A percentile compares a stretch with the other conserved stretches of the same genome.
These are phyloP conservation scores for Fusarium sp. DNA, from an alignment of 2,329 filamentous ascomycete genomes.

Conservation along the genomic window DNA sequence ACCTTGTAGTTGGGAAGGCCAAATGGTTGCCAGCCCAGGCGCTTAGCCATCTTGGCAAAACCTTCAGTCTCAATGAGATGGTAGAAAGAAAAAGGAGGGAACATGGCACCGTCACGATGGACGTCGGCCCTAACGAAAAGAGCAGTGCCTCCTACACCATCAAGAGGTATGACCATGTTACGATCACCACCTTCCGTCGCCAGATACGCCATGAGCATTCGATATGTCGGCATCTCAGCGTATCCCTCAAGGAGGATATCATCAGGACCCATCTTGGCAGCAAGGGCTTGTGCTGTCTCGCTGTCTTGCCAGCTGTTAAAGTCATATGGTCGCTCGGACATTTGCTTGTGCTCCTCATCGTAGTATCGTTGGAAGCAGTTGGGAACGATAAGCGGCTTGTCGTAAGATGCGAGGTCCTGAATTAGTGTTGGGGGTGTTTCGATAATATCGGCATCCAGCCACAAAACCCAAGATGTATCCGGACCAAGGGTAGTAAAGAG, in stretches of 20 bases:
- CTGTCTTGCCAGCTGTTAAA: conserved; percentile 99
- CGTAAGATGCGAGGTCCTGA: conserved; percentile 87
- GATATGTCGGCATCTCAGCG: conserved; percentile 89
- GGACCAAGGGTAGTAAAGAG: conserved; percentile 95
- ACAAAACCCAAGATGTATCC: conserved; percentile 93
- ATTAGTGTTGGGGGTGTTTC: conserved; percentile 88
- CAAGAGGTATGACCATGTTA: conserved; percentile 76
- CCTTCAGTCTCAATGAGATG: conserved; percentile 98
- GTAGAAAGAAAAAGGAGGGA: conserved; percentile 95
- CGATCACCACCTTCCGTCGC: conserved; percentile 66
- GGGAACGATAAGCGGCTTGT: conserved; percentile 91
- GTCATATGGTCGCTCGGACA: conserved; percentile 87
- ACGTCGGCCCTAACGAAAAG: conserved; percentile 96
- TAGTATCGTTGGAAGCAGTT: conserved; percentile 94
- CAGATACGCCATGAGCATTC: conserved; percentile 91
- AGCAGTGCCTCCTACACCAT: conserved; percentile 93
- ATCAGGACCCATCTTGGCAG: conserved; percentile 83
- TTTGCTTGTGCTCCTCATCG: conserved; percentile 74
- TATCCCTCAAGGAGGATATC: conserved; percentile 96
- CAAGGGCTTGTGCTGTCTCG: conserved; percentile 79
- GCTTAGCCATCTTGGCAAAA: conserved; percentile 95
- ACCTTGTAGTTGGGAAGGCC: conserved; percentile 99
- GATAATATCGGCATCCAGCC: conserved; percentile 92
- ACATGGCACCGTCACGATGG: conserved; percentile 97
- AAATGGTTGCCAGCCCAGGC: conserved; percentile 84